phyloP scores from a whole-genome alignment of 2,329 filamentous ascomycete genomes.

The Trichoderma endophyticum region DNA sequence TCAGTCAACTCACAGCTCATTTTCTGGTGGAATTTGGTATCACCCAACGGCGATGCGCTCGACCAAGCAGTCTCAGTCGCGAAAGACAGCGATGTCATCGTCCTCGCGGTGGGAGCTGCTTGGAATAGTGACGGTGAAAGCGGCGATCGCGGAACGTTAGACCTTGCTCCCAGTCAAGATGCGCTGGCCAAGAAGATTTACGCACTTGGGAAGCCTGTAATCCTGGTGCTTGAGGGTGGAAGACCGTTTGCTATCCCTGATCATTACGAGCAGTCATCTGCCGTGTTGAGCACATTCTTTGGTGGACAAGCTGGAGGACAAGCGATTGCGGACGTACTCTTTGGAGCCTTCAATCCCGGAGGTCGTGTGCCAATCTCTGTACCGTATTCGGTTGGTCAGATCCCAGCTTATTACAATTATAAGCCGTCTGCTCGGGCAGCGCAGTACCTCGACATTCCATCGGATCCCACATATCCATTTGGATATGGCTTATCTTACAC shows the following conservation, averaged over 20 bases:
- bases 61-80: constrained; percentile 10
- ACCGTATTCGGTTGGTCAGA: constrained; percentile 3
- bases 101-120: constrained; percentile 7
- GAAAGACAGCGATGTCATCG: constrained; percentile 12
- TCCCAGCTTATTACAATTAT: constrained; percentile 16
- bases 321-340: constrained; percentile 13
- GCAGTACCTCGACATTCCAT: constrained; percentile 11
- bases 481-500: constrained; percentile 17
- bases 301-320: constrained; percentile 14
- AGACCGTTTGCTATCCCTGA: constrained; percentile 16
- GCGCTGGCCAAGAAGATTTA: constrained; percentile 5
- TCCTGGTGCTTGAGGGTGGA: constrained; percentile 13
- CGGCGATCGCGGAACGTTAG: not conserved
- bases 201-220: constrained; percentile 9
- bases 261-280: constrained; percentile 1
- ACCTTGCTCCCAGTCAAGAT: constrained; percentile 14
- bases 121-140: constrained; percentile 16
- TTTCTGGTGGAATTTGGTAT: constrained; percentile 18
- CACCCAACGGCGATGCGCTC: not conserved
- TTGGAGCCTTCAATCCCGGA: constrained; percentile 14
- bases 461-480: constrained; percentile 13
- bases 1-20: constrained; percentile 18
- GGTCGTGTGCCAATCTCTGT: constrained; percentile 9
- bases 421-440: constrained; percentile 11
- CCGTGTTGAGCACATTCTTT: constrained; percentile 9